Evolutionary conservation across 1,284 basidiomycete genomes (phyloP).

Genomic region (Tylopilus sp.): DNA sequence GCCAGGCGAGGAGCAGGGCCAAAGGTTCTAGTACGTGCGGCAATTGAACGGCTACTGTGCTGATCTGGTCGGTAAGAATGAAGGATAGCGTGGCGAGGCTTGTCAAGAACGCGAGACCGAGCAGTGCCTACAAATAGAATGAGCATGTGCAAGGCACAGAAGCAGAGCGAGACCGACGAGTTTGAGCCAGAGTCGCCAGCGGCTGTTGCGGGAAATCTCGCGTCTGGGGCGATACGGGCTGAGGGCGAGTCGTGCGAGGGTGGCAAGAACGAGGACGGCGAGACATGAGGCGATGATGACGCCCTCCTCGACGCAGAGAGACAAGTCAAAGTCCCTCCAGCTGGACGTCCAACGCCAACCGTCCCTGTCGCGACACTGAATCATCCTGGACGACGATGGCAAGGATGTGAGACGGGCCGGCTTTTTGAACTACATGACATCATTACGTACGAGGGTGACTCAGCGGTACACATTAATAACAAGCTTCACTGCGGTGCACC

Average conservation of each 20-base stretch:
- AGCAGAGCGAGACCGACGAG: slow-evolving; percentile 40
- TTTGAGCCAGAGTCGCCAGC: slow-evolving; percentile 53
- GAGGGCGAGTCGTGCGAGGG: slow-evolving; percentile 37
- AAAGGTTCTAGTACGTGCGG: slow-evolving; percentile 58
- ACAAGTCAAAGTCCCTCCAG: slow-evolving; percentile 69
- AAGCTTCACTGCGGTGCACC: no score
- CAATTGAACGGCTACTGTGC: slow-evolving; percentile 44
- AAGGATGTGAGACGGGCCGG: no score
- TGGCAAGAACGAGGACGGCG: slow-evolving; percentile 44
- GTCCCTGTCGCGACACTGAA: slow-evolving; percentile 53
- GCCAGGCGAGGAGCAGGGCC: slow-evolving; percentile 42
- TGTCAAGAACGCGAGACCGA: slow-evolving; percentile 39
- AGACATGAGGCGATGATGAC: slow-evolving; percentile 55
- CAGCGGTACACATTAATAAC: no score
- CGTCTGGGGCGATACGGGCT: slow-evolving; percentile 28
- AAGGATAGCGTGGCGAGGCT: slow-evolving; percentile 41
- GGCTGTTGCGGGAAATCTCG: slow-evolving; percentile 39
- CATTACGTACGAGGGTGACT: no score
- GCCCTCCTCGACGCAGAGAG: slow-evolving; percentile 80
- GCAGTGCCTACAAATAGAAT: slow-evolving; percentile 38
- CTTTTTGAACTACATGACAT: background rate
- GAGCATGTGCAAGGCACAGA: background rate
- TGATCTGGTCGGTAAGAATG: slow-evolving; percentile 32
- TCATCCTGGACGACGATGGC: slow-evolving; percentile 11
- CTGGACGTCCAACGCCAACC: slow-evolving; percentile 64